Evolutionary conservation across 2,329 filamentous ascomycete species (phyloP).

Genomic region (Basipetospora chlamydospora): DNA sequence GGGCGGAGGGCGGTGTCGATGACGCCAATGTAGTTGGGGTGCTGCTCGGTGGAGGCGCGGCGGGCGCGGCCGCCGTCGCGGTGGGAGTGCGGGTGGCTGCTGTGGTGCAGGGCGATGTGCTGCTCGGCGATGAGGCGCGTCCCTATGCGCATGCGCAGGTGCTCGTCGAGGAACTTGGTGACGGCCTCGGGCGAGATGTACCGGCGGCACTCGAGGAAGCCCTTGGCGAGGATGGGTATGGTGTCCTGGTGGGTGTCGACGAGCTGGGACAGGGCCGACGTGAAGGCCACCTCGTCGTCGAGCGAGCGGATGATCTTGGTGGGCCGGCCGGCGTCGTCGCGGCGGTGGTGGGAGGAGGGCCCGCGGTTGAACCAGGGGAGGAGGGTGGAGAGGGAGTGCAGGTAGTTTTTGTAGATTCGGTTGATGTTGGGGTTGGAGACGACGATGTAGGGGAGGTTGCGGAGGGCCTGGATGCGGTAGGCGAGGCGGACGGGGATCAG

Average conservation of each 20-base stretch:
- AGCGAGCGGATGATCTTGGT: constrained; percentile 43
- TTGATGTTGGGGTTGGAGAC: constrained; percentile 95
- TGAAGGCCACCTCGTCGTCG: constrained; percentile 82
- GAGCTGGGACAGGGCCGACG: constrained; percentile 84
- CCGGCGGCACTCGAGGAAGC: constrained; percentile 83
- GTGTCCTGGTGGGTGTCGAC: constrained; percentile 91
- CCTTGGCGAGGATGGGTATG: constrained; percentile 79
- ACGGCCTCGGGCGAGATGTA: constrained; percentile 76
- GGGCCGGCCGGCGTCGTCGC: too few species aligned
- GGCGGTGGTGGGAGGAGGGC: constrained; percentile 45
- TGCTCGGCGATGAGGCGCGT: constrained; percentile 91
- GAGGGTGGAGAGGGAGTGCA: constrained; percentile 81
- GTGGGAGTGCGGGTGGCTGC: constrained; percentile 38
- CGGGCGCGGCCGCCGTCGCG: constrained; percentile 29
- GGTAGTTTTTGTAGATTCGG: constrained; percentile 90
- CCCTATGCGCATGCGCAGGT: constrained; percentile 84
- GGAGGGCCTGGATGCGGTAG: constrained; percentile 81
- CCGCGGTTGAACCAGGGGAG: constrained; percentile 60
- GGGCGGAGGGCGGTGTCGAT: constrained; percentile 85
- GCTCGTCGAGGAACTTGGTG: constrained; percentile 85
- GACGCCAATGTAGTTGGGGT: constrained; percentile 71
- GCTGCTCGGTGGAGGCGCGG: constrained; percentile 34
- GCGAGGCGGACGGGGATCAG: constrained; percentile 86
- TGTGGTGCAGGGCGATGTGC: constrained; percentile 78
- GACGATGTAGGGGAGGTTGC: constrained; percentile 92